Conservation (phyloP, 768 basidiomycete species). For the Mycena belliarum region DNA sequence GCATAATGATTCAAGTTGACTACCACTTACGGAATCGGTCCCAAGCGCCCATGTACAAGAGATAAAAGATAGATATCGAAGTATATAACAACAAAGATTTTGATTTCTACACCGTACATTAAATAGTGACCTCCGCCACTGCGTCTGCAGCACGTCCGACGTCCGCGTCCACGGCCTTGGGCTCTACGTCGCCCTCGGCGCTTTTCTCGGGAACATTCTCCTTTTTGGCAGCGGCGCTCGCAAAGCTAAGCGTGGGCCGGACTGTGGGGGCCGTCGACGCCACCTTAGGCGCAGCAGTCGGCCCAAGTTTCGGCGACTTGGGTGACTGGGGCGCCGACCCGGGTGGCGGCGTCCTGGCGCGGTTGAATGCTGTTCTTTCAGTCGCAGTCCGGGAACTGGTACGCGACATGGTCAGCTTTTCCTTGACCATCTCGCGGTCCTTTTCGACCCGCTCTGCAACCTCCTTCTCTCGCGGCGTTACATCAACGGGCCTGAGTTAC, state of each 20-base stretch:
- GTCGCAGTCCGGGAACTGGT: constrained; percentile 51
- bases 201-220: constrained; percentile 29
- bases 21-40: no score
- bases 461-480: constrained; percentile 72
- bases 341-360: constrained; percentile 35
- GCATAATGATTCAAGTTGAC: no score
- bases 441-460: constrained; percentile 71
- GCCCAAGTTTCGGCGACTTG: constrained; percentile 28
- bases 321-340: constrained; percentile 19
- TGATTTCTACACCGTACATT: constrained; percentile 16
- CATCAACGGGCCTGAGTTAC: constrained; percentile 85
- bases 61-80: constrained; percentile 12
- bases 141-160: constrained; percentile 15
- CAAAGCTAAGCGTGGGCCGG: constrained; percentile 79
- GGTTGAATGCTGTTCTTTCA: constrained; percentile 41
- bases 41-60: no score
- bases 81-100: constrained; percentile 16
- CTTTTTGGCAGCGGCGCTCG: constrained; percentile 67
- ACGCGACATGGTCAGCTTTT: constrained; percentile 53
- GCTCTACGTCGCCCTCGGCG: not conserved
- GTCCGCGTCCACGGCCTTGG: constrained; percentile 12
- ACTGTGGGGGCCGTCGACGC: constrained; percentile 50
- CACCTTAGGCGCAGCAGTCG: constrained; percentile 31
- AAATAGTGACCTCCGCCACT: constrained; percentile 23
- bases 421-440: constrained; percentile 59